Conservation (phyloP, 495 filamentous ascomycete species). For the Pseudevernia furfuracea region DNA sequence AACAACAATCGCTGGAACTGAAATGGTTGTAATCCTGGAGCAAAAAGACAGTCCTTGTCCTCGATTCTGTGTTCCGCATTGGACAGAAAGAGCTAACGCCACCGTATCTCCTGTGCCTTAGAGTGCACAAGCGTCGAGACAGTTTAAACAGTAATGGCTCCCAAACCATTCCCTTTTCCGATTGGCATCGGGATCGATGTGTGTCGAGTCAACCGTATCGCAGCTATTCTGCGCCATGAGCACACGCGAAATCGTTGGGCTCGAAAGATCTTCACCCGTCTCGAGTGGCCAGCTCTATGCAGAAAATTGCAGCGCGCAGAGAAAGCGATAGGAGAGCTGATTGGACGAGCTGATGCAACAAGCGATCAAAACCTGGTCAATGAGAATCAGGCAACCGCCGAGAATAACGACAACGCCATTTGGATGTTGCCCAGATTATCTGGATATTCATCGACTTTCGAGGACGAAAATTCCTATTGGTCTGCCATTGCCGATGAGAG, state of each 20-base stretch:
- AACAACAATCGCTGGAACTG: not conserved
- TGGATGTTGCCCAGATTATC: conserved; percentile 15
- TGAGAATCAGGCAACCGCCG: not conserved
- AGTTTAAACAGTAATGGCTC: conserved; percentile 18
- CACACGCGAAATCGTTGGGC: conserved; percentile 32
- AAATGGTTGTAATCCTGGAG: not conserved
- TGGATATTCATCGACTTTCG: conserved; percentile 5
- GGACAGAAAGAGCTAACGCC: too few species aligned
- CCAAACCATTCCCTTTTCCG: conserved; percentile 40
- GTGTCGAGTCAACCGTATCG: conserved; percentile 41
- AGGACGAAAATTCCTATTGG: conserved; percentile 2
- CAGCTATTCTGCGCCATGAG: conserved; percentile 26
- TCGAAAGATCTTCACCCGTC: conserved; percentile 34
- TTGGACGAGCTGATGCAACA: not conserved
- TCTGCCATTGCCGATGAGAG: conserved; percentile 12
- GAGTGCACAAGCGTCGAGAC: not conserved
- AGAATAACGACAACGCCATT: not conserved
- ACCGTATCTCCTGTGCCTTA: not conserved
- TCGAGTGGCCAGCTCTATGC: conserved; percentile 30
- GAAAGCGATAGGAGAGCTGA: conserved; percentile 7
- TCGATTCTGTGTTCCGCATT: not conserved
- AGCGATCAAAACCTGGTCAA: not conserved
- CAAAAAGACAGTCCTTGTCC: too few species aligned
- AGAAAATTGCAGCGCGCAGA: conserved; percentile 9
- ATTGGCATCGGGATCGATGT: conserved; percentile 52